Conservation (phyloP, 1,284 basidiomycete genomes). For the Chiua sp. region DNA sequence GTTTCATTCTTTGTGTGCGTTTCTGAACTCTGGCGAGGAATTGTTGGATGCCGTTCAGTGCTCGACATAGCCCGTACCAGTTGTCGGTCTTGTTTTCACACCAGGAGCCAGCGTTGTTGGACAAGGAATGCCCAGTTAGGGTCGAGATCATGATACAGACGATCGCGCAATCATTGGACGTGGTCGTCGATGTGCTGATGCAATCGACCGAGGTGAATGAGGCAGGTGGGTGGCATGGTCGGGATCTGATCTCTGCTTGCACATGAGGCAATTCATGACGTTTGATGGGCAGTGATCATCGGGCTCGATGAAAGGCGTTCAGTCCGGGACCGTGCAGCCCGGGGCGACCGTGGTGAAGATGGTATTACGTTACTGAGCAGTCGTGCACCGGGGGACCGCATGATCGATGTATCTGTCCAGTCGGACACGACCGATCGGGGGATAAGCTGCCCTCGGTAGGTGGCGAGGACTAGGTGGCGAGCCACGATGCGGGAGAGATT, state of each 20-base stretch:
- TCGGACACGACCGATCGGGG: conserved; percentile 24
- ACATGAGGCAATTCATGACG: conserved; percentile 65
- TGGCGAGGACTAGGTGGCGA: conserved; percentile 16
- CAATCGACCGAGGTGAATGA: conserved; percentile 81
- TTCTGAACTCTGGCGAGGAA: not conserved
- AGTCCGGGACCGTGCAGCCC: conserved; percentile 63
- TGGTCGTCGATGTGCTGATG: conserved; percentile 75
- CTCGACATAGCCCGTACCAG: conserved; percentile 66
- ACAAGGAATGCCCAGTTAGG: conserved; percentile 75
- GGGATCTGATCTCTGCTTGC: not conserved
- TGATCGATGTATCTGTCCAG: conserved; percentile 78
- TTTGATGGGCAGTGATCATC: conserved; percentile 68
- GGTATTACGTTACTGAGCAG: conserved; percentile 57
- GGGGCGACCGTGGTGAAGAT: conserved; percentile 62
- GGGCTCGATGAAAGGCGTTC: conserved; percentile 73
- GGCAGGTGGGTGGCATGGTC: conserved; percentile 55
- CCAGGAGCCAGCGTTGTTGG: conserved; percentile 74
- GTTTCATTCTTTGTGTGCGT: conserved; percentile 44
- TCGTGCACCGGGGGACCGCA: conserved; percentile 67
- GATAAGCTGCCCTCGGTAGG: conserved; percentile 28
- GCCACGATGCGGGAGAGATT: conserved; percentile 51
- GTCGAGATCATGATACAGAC: conserved; percentile 75
- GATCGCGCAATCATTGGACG: conserved; percentile 58
- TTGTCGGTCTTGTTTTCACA: conserved; percentile 55
- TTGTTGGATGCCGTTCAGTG: conserved; percentile 42